Evolutionary conservation across 306 rosid species (phyloP), one percentile per base, ranked within the genome.

Genomic region (Trifolium pratense): DNA sequence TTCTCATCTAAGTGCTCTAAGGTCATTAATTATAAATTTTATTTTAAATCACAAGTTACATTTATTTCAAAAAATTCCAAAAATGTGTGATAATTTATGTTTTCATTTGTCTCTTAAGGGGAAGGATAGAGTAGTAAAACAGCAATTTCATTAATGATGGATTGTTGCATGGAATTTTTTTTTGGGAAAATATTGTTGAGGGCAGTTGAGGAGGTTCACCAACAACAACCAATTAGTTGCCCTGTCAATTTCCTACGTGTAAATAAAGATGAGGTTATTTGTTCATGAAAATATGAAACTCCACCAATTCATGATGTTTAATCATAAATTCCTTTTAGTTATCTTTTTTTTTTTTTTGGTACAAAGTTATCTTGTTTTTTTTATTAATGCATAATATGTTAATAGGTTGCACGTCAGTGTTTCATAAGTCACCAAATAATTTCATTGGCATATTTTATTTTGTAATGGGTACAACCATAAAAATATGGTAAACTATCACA

Each of bases 201-300:
- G 71, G 78, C 74, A 56, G 87, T 80, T 72, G 77, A 29, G 62
- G 62, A 79, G 72, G 75, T 45, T 66, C 77, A 63, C 82, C 92
- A 88, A 80, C 93, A 73, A 80, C 91, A 71, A 83, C 91, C 72
- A 75, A 74, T 81, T 60, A 61, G 98, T 81, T 94, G 87, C 51
- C 45, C 39, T 64, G 90, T 94, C 97, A 73, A 80, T 80, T 83
- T 89, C 40, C 40, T 53, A 62, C 79, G 66, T 46, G 86, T 58
- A 84, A 64, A 52, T 62, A 29, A 75, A 84, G 81, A 80, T 83
- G 37, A 39, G 57, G 42, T 63, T 75, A 65, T 79, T 74, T 80
- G 66, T 68, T 75, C 60, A 40, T 37, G 49, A 88, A 88, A 87
- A 66, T 25, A 74, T 64, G 82, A 77, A 80, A 75, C 81, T 75